Evolutionary conservation across 2,329 filamentous ascomycete species (phyloP), one percentile per base, ranked within the genome.

Genomic region (Botrytis deweyae): DNA sequence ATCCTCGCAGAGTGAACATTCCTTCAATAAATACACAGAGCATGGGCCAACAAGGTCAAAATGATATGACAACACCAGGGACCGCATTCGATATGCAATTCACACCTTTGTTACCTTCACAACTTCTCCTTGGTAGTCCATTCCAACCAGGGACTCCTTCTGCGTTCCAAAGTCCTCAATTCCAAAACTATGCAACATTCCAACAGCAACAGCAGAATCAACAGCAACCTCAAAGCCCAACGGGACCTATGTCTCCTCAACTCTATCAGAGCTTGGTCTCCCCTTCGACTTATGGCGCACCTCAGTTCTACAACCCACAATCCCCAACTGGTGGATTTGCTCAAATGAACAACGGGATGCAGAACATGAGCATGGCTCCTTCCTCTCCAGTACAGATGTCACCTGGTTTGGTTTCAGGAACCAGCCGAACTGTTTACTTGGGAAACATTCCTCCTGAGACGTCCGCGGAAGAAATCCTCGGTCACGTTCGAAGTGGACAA

Each of bases 381-480:
- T 91, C 90, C 59, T 93, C 93, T 25, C 91, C 93, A 16, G 90
- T 95, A 78, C 88, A 91, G 38, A 90, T 95, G 85, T 89, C 88
- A 44, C 90, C 93, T n/a, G 92, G 92, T 65, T 88, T 97, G 75
- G 89, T 97, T 63, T 94, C 93, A 67, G 93, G 94, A 70, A 97
- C 95, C 16, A 98, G 95, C 87, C 90, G 96, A 78, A 99, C 96
- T 6, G 96, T 99, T 62, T 99, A 99, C 81, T 86, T 99, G 70
- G 96, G 96, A 77, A 99, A 99, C 83, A 98, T 99, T 74, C 96
- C 96, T n/a, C 93, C 95, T 40, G 96, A 99, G 85, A 99, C 96
- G 12, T 91, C 93, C 68, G 95, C 96, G 14, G 96, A 99, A 85
- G 96, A 99, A 85, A 97, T 99, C 77, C 86, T 99, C 73, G 92